Conservation (phyloP, 148 eudicot species). For the Camellia japonica region DNA sequence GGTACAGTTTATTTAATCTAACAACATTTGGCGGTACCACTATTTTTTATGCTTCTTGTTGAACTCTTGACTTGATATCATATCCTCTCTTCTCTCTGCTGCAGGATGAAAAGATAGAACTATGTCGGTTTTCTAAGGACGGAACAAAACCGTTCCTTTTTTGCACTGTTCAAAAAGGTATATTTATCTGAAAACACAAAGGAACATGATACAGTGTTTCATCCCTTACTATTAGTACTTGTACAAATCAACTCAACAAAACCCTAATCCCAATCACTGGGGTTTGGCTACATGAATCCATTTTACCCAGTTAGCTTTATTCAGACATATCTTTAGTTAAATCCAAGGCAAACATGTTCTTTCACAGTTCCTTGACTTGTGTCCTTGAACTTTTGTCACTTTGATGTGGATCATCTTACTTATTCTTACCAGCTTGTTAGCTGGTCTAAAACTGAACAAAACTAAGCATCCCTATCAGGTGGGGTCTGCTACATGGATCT, state of each 20-base stretch:
- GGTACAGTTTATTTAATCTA: conserved; percentile 34
- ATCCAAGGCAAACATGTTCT: neutral
- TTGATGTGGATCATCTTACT: neutral
- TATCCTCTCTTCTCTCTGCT: conserved; percentile 12
- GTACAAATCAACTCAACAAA: conserved; percentile 1
- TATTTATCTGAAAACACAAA: neutral
- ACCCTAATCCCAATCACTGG: neutral
- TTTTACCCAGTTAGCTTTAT: neutral
- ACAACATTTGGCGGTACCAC: neutral
- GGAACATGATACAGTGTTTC: neutral
- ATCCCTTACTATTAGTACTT: neutral
- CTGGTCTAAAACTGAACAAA: too few relatives aligned
- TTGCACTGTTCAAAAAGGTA: conserved; percentile 81
- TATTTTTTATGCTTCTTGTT: conserved; percentile 19
- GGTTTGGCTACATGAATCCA: neutral
- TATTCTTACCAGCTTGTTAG: neutral
- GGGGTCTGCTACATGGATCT: too few relatives aligned
- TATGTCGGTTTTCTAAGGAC: conserved; percentile 94
- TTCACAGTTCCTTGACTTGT: neutral
- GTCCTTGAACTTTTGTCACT: neutral
- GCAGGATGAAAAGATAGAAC: conserved; percentile 88
- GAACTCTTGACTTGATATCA: conserved; percentile 17
- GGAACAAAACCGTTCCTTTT: conserved; percentile 96
- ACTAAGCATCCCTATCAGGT: too few relatives aligned
- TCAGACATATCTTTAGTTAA: conserved; percentile 1